Evolutionary conservation across 2,329 filamentous ascomycete genomes (phyloP).

Genomic region (Lasiodiplodia theobromae): DNA sequence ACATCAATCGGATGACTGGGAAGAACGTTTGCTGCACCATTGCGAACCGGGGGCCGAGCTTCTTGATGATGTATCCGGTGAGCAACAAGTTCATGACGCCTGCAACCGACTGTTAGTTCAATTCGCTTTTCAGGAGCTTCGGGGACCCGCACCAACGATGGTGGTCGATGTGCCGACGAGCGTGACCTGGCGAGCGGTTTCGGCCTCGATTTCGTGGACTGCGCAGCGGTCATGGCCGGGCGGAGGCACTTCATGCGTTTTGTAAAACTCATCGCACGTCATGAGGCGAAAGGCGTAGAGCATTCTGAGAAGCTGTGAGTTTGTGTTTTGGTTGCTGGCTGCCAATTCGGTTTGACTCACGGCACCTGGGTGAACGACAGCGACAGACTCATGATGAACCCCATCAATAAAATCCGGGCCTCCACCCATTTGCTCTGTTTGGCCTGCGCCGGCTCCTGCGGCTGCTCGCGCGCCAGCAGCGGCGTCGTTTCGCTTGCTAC

Average conservation of each 20-base stretch:
- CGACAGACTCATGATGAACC: conserved; percentile 64
- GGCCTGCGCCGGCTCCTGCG: neutral
- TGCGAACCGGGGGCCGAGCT: conserved; percentile 67
- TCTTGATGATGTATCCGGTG: conserved; percentile 71
- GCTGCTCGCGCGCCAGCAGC: conserved; percentile 30
- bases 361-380: conserved; percentile 61
- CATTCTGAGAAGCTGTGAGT: conserved; percentile 37
- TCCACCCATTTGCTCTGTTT: conserved; percentile 40
- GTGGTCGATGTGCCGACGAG: conserved; percentile 72
- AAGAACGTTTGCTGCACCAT: conserved; percentile 69
- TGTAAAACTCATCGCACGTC: conserved; percentile 75
- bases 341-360: conserved; percentile 13
- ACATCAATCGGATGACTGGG: conserved; percentile 67
- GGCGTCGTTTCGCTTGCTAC: conserved; percentile 30
- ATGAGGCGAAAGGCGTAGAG: conserved; percentile 74
- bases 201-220: conserved; percentile 67
- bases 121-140: too few relatives aligned
- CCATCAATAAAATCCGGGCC: conserved; percentile 62
- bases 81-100: conserved; percentile 71
- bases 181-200: conserved; percentile 69
- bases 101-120: neutral
- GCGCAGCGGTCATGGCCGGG: conserved; percentile 63
- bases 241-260: conserved; percentile 59
- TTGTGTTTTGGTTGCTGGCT: neutral
- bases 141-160: conserved; percentile 59